Conservation (phyloP, 345 rosid species). For the Gossypium sturtianum region DNA sequence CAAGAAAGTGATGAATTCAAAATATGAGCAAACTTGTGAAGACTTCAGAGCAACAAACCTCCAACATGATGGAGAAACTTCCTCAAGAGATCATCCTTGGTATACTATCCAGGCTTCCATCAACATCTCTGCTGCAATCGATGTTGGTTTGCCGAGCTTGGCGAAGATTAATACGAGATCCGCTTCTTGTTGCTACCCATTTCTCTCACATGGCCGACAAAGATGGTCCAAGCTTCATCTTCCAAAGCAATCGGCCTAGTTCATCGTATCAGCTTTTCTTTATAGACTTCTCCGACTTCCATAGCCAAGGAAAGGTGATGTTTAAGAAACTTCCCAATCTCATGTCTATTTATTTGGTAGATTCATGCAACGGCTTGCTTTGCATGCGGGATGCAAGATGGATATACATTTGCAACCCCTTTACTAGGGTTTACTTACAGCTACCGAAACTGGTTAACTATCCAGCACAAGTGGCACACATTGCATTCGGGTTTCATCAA, state of each 20-base stretch:
- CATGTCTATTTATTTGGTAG: neutral
- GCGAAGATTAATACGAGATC: slow-evolving; percentile 38
- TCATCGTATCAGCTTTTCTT: slow-evolving; percentile 41
- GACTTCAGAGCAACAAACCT: slow-evolving; percentile 11
- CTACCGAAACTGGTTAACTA: slow-evolving; percentile 34
- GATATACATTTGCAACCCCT: slow-evolving; percentile 39
- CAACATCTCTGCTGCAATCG: slow-evolving; percentile 38
- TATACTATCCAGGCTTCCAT: slow-evolving; percentile 56
- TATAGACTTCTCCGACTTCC: slow-evolving; percentile 18
- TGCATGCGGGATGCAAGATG: slow-evolving; percentile 38
- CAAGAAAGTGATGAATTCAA: neutral
- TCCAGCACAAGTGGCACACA: slow-evolving; percentile 36
- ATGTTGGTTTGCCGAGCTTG: slow-evolving; percentile 46
- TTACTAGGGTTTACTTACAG: slow-evolving; percentile 17
- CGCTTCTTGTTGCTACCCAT: slow-evolving; percentile 26
- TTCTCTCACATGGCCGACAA: slow-evolving; percentile 10
- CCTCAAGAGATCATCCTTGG: slow-evolving; percentile 50
- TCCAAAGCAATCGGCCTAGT: slow-evolving; percentile 44
- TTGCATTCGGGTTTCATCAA: slow-evolving; percentile 53
- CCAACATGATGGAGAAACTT: slow-evolving; percentile 36
- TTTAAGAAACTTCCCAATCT: slow-evolving; percentile 29
- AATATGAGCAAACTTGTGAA: slow-evolving; percentile 6
- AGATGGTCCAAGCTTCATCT: slow-evolving; percentile 42
- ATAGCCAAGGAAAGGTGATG: slow-evolving; percentile 8
- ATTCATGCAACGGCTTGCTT: slow-evolving; percentile 6